phyloP scores from a whole-genome alignment of 306 rosid genomes.

The Ammopiptanthus mongolicus region DNA sequence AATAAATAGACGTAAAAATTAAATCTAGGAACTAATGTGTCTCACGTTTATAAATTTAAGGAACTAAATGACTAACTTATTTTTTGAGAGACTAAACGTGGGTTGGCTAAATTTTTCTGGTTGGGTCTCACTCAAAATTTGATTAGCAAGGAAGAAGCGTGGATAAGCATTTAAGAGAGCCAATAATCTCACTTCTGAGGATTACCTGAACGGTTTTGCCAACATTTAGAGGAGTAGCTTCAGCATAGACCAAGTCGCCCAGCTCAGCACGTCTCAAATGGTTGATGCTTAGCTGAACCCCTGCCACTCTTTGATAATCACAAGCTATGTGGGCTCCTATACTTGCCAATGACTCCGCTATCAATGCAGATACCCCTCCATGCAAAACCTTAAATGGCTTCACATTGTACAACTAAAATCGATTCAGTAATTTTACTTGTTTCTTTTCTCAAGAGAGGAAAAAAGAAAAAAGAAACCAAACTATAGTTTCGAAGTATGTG shows the following conservation, averaged over 20 bases:
- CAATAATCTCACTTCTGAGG: not conserved
- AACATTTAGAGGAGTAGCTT: constrained; percentile 49
- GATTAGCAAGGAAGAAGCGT: no score
- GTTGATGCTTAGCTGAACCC: constrained; percentile 67
- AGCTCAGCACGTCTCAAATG: constrained; percentile 57
- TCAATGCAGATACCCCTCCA: constrained; percentile 75
- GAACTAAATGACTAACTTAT: no score
- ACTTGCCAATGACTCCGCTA: constrained; percentile 64
- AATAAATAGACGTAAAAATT: no score
- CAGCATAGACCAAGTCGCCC: constrained; percentile 56
- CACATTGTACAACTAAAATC: not conserved
- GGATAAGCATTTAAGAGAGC: no score
- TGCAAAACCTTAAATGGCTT: constrained; percentile 86
- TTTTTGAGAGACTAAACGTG: no score
- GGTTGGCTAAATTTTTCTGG: no score
- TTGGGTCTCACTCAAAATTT: no score
- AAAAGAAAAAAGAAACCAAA: not conserved
- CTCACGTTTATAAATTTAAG: no score
- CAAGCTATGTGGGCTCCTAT: constrained; percentile 56
- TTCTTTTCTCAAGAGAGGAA: not conserved
- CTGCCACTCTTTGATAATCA: constrained; percentile 67
- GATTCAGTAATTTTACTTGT: not conserved
- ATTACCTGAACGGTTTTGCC: constrained; percentile 69
- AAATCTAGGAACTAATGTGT: no score
- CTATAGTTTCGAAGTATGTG: not conserved